Conservation (phyloP, 192 early-diverging fungal species). For the Backusella westeae region DNA sequence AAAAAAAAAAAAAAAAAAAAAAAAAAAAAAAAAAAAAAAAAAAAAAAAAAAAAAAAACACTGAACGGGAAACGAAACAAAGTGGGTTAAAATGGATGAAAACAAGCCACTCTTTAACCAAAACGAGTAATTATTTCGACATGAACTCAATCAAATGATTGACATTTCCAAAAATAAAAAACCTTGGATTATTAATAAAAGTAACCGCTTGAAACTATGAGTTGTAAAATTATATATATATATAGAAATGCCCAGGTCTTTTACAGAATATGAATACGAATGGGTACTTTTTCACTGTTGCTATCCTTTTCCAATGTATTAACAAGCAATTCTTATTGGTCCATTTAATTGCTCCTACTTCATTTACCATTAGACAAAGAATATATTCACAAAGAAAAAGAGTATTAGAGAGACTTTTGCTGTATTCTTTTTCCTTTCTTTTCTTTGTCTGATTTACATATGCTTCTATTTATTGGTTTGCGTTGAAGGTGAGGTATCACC, state of each 20-base stretch:
- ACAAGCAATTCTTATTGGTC: not conserved
- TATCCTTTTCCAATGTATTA: not conserved
- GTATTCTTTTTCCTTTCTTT: not conserved
- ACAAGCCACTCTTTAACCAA: not conserved
- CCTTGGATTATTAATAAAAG: not conserved
- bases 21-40: not conserved
- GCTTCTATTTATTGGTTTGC: too few relatives aligned
- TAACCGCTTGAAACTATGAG: too few relatives aligned
- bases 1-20: not conserved
- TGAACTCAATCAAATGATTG: not conserved
- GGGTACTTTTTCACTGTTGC: too few relatives aligned
- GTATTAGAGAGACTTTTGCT: too few relatives aligned
- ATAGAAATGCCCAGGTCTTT: too few relatives aligned
- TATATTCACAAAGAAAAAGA: too few relatives aligned
- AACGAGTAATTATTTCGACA: not conserved
- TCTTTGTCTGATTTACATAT: too few relatives aligned
- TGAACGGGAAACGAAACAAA: not conserved
- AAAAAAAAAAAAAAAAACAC: not conserved
- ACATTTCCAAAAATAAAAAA: not conserved
- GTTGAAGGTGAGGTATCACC: too few relatives aligned
- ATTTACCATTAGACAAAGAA: too few relatives aligned
- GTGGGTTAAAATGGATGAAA: not conserved
- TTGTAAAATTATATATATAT: too few relatives aligned
- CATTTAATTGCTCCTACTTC: not conserved
- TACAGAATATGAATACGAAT: too few relatives aligned